Percentiles rank a stretch among this genome's conserved stretches.
Conservation (phyloP, 2,329 filamentous ascomycete genomes). For the Davidsoniella australis region DNA sequence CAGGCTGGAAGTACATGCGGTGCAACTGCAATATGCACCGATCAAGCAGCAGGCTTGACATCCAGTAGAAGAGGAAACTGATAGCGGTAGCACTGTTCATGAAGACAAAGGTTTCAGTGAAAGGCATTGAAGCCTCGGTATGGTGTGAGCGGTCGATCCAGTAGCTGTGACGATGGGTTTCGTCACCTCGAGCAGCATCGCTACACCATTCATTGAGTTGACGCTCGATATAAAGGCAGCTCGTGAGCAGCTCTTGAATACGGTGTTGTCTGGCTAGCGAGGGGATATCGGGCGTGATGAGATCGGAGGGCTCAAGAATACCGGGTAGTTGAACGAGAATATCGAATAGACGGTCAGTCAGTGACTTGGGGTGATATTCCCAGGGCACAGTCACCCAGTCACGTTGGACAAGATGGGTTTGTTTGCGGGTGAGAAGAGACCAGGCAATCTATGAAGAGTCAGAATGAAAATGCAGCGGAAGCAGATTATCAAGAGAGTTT, state of each 20-base stretch:
- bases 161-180: slow-evolving; percentile 17
- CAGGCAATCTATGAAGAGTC: slow-evolving; percentile 23
- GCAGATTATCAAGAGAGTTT: background rate
- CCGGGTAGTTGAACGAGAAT: slow-evolving; percentile 29
- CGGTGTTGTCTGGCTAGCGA: slow-evolving; percentile 26
- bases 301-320: slow-evolving; percentile 29
- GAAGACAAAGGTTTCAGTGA: slow-evolving; percentile 29
- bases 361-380: slow-evolving; percentile 32
- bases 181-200: slow-evolving; percentile 16
- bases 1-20: slow-evolving; percentile 25
- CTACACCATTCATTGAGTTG: slow-evolving; percentile 32
- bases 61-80: slow-evolving; percentile 37
- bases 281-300: slow-evolving; percentile 22
- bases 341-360: slow-evolving; percentile 36
- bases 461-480: background rate
- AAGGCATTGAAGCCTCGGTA: slow-evolving; percentile 21
- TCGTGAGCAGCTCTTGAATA: slow-evolving; percentile 31
- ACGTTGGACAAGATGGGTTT: slow-evolving; percentile 31
- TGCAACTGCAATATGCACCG: slow-evolving; percentile 31
- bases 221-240: slow-evolving; percentile 30
- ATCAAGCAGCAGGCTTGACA: slow-evolving; percentile 31
- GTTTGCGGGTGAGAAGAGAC: slow-evolving; percentile 31
- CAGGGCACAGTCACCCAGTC: slow-evolving; percentile 37
- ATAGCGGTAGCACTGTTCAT: slow-evolving; percentile 27
- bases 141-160: slow-evolving; percentile 19